Evolutionary conservation across 306 rosid genomes (phyloP).

Genomic region (Geum urbanum): DNA sequence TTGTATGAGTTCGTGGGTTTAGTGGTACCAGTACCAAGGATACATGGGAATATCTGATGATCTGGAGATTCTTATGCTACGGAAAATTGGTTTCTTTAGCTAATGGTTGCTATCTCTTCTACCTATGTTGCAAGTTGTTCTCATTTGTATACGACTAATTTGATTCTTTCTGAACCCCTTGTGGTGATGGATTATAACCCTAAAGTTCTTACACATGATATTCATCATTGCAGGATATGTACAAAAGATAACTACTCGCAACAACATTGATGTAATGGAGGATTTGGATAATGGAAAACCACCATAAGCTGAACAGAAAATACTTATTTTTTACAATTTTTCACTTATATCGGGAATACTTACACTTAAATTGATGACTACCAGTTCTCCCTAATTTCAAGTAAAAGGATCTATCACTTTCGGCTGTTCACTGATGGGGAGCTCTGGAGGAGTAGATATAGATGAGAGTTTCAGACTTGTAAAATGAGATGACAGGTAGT

Average conservation of each 20-base stretch:
- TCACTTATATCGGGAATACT: slow-evolving; percentile 18
- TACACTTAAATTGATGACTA: slow-evolving; percentile 37
- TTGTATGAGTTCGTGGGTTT: background rate
- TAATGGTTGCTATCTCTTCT: background rate
- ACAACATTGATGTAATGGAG: slow-evolving; percentile 80
- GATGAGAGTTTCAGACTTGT: background rate
- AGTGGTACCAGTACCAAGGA: background rate
- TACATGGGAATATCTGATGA: slow-evolving; percentile 13
- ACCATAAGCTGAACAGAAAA: slow-evolving; percentile 32
- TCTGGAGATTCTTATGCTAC: background rate
- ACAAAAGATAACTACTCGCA: slow-evolving; percentile 92
- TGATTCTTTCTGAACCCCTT: slow-evolving; percentile 5
- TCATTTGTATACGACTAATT: background rate
- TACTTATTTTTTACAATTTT: slow-evolving; percentile 9
- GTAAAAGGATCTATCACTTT: background rate
- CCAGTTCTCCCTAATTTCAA: slow-evolving; percentile 21
- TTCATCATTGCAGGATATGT: slow-evolving; percentile 70
- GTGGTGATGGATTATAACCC: background rate
- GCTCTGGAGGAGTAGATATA: background rate
- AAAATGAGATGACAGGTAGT: background rate
- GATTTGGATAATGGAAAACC: slow-evolving; percentile 77
- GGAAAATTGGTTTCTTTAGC: slow-evolving; percentile 12
- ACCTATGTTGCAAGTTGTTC: background rate
- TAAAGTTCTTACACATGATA: slow-evolving; percentile 13
- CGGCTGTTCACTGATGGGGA: background rate